Conservation (phyloP, 495 filamentous ascomycete genomes). For the Umbilicaria muhlenbergii region DNA sequence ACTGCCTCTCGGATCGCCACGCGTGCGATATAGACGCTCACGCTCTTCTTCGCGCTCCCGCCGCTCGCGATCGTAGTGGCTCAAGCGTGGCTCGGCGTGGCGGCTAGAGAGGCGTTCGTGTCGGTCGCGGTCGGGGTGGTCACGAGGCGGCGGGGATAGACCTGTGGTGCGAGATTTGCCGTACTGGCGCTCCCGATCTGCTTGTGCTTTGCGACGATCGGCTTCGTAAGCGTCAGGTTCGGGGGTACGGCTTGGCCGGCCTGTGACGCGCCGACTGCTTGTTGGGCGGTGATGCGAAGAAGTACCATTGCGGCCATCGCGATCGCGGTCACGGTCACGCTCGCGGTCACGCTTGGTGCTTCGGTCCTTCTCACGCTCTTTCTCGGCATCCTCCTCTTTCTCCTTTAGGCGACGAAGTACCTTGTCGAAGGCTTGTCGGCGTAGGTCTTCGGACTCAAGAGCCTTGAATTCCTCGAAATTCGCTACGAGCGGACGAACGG, state of each 20-base stretch:
- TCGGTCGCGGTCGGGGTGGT: constrained; percentile 36
- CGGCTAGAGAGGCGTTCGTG: constrained; percentile 23
- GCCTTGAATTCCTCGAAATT: constrained; percentile 70
- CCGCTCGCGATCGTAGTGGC: constrained; percentile 45
- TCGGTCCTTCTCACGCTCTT: constrained; percentile 48
- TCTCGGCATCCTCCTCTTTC: constrained; percentile 73
- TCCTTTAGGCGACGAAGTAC: constrained; percentile 77
- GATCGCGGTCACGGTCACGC: constrained; percentile 29
- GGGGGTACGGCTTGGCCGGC: constrained; percentile 55
- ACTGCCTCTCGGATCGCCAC: constrained; percentile 58
- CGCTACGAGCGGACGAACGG: constrained; percentile 61
- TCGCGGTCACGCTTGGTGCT: constrained; percentile 34
- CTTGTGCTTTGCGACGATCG: constrained; percentile 71
- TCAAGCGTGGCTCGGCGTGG: constrained; percentile 15
- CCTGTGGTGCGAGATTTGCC: constrained; percentile 59
- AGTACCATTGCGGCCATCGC: constrained; percentile 36
- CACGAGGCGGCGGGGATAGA: constrained; percentile 33
- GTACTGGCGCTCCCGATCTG: constrained; percentile 75
- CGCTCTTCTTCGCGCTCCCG: constrained; percentile 73
- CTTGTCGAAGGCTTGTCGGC: constrained; percentile 81
- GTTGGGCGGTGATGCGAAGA: constrained; percentile 13
- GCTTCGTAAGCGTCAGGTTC: constrained; percentile 81
- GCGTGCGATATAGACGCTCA: constrained; percentile 67
- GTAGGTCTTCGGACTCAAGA: constrained; percentile 65
- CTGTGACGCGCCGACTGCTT: constrained; percentile 40